Conservation (phyloP, 352 stramenopile species). For the Phytophthora kernoviae region DNA sequence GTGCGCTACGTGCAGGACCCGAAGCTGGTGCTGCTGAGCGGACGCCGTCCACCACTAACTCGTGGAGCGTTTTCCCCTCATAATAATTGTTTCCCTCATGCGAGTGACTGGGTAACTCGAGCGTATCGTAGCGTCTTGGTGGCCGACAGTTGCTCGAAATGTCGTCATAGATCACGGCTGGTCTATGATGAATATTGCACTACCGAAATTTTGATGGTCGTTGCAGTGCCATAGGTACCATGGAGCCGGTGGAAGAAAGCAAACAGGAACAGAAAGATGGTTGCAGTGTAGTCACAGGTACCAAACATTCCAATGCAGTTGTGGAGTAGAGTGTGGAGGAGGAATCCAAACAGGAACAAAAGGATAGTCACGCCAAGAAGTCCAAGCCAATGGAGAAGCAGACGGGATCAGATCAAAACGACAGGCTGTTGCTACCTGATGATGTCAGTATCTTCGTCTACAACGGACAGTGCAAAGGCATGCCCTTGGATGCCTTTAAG, state of each 20-base stretch:
- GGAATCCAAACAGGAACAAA: neutral
- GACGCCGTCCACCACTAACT: slow-evolving; percentile 33
- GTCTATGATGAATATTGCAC: too few species aligned
- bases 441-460: slow-evolving; percentile 78
- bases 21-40: slow-evolving; percentile 60
- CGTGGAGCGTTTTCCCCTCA: slow-evolving; percentile 66
- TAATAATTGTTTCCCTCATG: slow-evolving; percentile 65
- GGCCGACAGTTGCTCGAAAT: too few species aligned
- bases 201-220: too few species aligned
- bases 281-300: slow-evolving; percentile 30
- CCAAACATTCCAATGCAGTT: slow-evolving; percentile 50
- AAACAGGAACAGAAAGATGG: neutral
- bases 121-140: slow-evolving; percentile 32
- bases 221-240: too few species aligned
- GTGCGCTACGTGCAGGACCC: slow-evolving; percentile 77
- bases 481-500: slow-evolving; percentile 62
- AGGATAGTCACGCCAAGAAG: slow-evolving; percentile 55
- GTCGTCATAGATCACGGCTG: too few species aligned
- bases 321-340: slow-evolving; percentile 12
- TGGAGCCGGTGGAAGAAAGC: too few species aligned
- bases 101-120: slow-evolving; percentile 53
- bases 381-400: slow-evolving; percentile 26
- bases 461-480: slow-evolving; percentile 58
- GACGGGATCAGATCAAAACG: neutral
- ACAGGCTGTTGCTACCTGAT: slow-evolving; percentile 29